Percentiles rank a stretch among this genome's conserved stretches.
Conservation (phyloP, 176 grass and related monocot genomes). For the Guadua angustifolia region DNA sequence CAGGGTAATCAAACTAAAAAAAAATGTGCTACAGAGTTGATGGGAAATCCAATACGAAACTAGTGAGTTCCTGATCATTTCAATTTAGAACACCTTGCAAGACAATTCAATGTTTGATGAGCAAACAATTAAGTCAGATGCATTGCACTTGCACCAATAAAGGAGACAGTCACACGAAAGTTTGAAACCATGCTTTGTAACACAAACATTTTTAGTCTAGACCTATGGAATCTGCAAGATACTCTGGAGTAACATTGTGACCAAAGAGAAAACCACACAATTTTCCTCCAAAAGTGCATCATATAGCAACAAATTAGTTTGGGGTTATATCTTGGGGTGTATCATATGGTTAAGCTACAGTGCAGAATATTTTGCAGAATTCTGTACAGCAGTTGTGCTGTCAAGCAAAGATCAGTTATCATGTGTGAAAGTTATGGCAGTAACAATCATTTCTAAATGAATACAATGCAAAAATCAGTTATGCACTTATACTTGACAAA, state of each 20-base stretch:
- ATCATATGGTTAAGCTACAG: not conserved
- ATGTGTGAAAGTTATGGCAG: not conserved
- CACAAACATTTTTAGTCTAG: not conserved
- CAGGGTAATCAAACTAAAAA: not conserved
- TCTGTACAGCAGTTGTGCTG: not conserved
- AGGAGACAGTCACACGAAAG: not conserved
- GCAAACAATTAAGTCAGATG: not conserved
- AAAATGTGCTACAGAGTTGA: not conserved
- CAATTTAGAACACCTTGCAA: not conserved
- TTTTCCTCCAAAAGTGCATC: not conserved
- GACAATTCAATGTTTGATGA: not conserved
- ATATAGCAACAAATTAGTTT: not conserved
- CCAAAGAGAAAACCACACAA: not conserved
- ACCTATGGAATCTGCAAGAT: not conserved
- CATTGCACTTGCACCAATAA: not conserved
- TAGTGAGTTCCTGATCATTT: not conserved
- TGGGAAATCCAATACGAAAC: not conserved
- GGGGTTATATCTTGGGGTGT: not conserved
- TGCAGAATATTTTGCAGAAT: not conserved
- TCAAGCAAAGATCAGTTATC: not conserved
- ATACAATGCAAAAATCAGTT: slow-evolving; percentile 1
- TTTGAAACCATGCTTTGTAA: slow-evolving; percentile 19
- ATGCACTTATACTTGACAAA: not conserved
- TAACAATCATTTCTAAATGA: not conserved
- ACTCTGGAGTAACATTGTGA: not conserved